Evolutionary conservation across 208 protist species (phyloP), one percentile per base, ranked within the genome.

Genomic region (Crithidia fasciculata): DNA sequence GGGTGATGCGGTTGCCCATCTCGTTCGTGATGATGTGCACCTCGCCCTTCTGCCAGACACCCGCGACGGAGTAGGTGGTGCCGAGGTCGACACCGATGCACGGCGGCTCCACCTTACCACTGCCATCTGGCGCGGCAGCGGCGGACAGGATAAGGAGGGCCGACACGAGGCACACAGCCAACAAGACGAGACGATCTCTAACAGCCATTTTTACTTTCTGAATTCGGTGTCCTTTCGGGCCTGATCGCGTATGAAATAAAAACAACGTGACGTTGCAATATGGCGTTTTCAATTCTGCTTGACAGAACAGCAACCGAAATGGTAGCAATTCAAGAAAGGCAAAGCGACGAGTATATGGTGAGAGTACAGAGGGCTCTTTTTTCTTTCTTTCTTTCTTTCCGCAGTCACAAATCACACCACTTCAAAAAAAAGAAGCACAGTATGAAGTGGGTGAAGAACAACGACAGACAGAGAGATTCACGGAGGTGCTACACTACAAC

Each of bases 11-110:
- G 77, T 92, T 94, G 62, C 96, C 96, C 87, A 98, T 83, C 45
- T 97, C 92, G 72, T 97, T 97, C 44, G 89, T 86, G 69, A 98
- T 93, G 57, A 98, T 95, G 68, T 96, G 82, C 44, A 97, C 93
- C 67, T 89, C 88, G 19, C 97, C 98, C 58, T 98, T 98, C 87
- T 98, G 92, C 91, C 92, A 99, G 5, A 99, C 93, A 73, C 96
- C 98, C 12, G 98, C 97, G 82, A 97, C 98, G 39, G 93, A 98
- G 90, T 99, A 99, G 49, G 98, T 99, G 7, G 97, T 99, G 61
- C 95, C 96, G 6, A 98, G 84, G 76, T 98, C 95, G 54, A 98
- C 95, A 50, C 96, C 96, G 64, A 98, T 87, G 76, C 93, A 94
- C n/a, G 93, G 91, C 2, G 80, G 67, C 72, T 97, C 90, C 7